These are phyloP conservation scores for Backusella tarrabulga DNA, from an alignment of 192 early-diverging fungal species.

Conservation along the genomic window DNA sequence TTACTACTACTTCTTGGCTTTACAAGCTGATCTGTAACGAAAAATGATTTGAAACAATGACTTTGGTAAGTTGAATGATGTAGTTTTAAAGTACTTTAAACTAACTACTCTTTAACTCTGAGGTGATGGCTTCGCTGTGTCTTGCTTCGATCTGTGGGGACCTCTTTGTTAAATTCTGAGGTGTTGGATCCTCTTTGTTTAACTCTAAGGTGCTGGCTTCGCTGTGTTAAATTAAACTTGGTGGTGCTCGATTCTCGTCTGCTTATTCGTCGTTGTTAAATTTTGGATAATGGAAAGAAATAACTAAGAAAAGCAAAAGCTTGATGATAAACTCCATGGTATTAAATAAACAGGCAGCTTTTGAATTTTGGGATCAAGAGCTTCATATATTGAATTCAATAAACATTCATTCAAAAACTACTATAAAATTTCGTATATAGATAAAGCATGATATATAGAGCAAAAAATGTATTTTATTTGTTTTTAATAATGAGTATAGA, in stretches of 20 bases:
- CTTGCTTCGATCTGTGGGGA: too few species aligned
- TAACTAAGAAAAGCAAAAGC: slow-evolving; percentile 16
- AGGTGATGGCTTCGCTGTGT: too few species aligned
- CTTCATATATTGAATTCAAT: slow-evolving; percentile 15
- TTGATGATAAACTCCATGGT: slow-evolving; percentile 13
- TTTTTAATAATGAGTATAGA: too few species aligned
- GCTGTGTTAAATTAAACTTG: slow-evolving; percentile 5
- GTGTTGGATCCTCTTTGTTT: neutral
- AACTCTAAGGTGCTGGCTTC: slow-evolving; percentile 9
- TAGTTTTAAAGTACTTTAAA: too few species aligned
- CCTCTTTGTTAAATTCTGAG: neutral
- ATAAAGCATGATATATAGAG: too few species aligned
- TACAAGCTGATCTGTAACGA: too few species aligned
- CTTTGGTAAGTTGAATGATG: too few species aligned
- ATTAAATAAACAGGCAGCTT: slow-evolving; percentile 14
- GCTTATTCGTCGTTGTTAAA: slow-evolving; percentile 5
- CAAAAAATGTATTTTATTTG: too few species aligned
- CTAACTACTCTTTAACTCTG: too few species aligned
- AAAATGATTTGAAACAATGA: too few species aligned
- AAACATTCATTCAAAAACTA: neutral
- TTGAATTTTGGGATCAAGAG: slow-evolving; percentile 14
- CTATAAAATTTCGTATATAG: too few species aligned
- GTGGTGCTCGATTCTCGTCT: slow-evolving; percentile 17
- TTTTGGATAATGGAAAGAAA: slow-evolving; percentile 13
- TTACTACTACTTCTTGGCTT: too few species aligned